phyloP scores from a whole-genome alignment of 768 basidiomycete genomes.

The Boletus sp. region DNA sequence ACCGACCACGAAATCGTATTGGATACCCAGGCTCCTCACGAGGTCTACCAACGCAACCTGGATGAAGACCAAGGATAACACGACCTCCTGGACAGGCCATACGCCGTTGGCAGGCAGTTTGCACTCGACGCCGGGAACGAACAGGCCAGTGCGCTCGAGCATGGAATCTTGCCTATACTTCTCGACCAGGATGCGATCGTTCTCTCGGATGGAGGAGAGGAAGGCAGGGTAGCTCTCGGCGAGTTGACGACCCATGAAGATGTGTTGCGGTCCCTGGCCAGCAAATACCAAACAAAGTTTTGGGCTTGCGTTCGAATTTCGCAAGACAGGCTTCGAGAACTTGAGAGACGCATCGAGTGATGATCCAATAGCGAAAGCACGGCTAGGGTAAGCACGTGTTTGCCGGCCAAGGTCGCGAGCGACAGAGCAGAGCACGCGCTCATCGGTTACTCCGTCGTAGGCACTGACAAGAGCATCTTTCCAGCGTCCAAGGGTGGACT shows the following conservation, averaged over 20 bases:
- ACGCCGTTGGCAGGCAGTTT: conserved; percentile 23
- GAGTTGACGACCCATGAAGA: conserved; percentile 37
- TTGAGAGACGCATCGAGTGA: conserved; percentile 22
- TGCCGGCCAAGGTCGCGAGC: conserved; percentile 30
- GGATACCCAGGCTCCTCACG: conserved; percentile 30
- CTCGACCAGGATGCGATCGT: conserved; percentile 32
- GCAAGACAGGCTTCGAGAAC: conserved; percentile 31
- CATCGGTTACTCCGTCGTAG: conserved; percentile 20
- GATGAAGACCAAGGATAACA: conserved; percentile 33
- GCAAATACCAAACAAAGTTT: conserved; percentile 37
- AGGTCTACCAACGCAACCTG: conserved; percentile 36
- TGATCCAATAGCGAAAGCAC: conserved; percentile 26
- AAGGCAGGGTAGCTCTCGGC: conserved; percentile 33
- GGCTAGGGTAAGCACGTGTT: conserved; percentile 30
- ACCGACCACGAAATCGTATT: conserved; percentile 35
- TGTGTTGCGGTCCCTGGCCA: conserved; percentile 37
- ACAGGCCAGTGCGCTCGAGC: conserved; percentile 34
- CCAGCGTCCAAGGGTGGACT: conserved; percentile 25
- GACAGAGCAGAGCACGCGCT: conserved; percentile 25
- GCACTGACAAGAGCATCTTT: conserved; percentile 17
- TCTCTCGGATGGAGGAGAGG: conserved; percentile 29
- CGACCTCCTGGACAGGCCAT: conserved; percentile 35
- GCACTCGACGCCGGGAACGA: conserved; percentile 27
- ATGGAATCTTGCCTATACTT: conserved; percentile 31
- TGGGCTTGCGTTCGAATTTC: conserved; percentile 21